phyloP scores from a whole-genome alignment of 176 grass and related monocot species.

The Lolium multiflorum region DNA sequence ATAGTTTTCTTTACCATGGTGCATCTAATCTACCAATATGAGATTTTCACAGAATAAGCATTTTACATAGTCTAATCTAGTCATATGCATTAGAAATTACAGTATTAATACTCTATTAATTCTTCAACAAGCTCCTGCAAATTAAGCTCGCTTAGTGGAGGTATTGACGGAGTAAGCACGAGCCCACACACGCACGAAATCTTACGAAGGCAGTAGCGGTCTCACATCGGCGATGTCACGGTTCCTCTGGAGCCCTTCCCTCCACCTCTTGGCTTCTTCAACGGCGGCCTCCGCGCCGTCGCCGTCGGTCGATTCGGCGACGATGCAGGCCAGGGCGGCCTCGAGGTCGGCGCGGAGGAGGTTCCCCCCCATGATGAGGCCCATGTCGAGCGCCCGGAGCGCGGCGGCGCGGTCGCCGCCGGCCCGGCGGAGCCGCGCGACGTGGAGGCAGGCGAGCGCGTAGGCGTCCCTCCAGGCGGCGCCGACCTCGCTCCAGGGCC shows the following conservation, averaged over 20 bases:
- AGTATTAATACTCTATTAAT: background rate
- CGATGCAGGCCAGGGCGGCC: conserved; percentile 52
- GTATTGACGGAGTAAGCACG: background rate
- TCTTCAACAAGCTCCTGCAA: conserved; percentile 2
- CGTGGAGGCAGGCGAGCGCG: conserved; percentile 85
- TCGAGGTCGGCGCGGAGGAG: conserved; percentile 77
- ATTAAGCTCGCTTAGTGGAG: background rate
- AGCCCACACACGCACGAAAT: conserved; percentile 31
- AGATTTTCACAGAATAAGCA: background rate
- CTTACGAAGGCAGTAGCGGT: conserved; percentile 34
- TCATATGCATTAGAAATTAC: background rate
- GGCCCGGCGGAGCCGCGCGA: conserved; percentile 67
- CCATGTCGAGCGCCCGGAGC: conserved; percentile 86
- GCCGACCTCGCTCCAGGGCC: conserved; percentile 79
- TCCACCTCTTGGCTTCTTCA: conserved; percentile 51
- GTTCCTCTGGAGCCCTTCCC: conserved; percentile 64
- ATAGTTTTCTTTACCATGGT: background rate
- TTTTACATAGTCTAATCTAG: background rate
- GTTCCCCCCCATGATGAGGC: conserved; percentile 82
- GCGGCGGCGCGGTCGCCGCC: conserved; percentile 49
- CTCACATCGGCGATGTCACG: conserved; percentile 68
- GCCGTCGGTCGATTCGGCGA: conserved; percentile 15
- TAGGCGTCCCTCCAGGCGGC: conserved; percentile 83
- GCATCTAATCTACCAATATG: background rate
- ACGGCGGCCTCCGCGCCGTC: conserved; percentile 14